Evolutionary conservation across 805 yeast species (phyloP).

Genomic region (Hanseniaspora guilliermondii): DNA sequence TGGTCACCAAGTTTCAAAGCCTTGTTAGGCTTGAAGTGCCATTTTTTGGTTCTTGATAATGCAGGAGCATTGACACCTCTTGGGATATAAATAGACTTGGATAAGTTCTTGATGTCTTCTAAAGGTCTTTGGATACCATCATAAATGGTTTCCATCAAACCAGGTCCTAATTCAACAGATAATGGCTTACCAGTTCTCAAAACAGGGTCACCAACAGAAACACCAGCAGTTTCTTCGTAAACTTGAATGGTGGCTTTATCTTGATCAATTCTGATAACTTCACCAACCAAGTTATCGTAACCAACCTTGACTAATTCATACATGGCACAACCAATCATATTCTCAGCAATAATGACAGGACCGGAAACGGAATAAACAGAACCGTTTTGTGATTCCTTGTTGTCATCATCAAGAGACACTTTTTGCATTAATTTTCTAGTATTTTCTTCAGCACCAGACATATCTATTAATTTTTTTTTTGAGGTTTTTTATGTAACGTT

Average conservation of each 20-base stretch:
- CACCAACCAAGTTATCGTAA: constrained; percentile 93
- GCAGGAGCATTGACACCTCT: constrained; percentile 98
- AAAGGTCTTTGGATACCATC: constrained; percentile 99
- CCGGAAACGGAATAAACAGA: constrained; percentile 91
- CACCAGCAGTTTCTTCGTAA: constrained; percentile 98
- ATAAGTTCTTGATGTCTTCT: constrained; percentile 73
- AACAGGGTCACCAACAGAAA: constrained; percentile 98
- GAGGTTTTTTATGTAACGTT: neutral
- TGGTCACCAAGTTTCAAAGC: constrained; percentile 83
- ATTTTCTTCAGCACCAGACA: constrained; percentile 94
- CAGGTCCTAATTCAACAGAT: constrained; percentile 98
- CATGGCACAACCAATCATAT: constrained; percentile 99
- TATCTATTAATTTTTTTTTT: too few relatives aligned
- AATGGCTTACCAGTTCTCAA: constrained; percentile 97
- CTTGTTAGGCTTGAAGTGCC: constrained; percentile 72
- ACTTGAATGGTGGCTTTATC: constrained; percentile 98
- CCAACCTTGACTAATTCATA: constrained; percentile 97
- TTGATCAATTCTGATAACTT: constrained; percentile 89
- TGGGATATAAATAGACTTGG: constrained; percentile 92
- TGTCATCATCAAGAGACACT: constrained; percentile 58
- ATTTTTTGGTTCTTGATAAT: constrained; percentile 65
- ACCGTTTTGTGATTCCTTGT: constrained; percentile 68
- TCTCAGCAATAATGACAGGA: constrained; percentile 94
- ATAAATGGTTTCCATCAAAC: constrained; percentile 96
- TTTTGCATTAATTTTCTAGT: constrained; percentile 90